Evolutionary conservation across 805 yeast species (phyloP), one percentile per base, ranked within the genome.

Genomic region (Pichia nanzhaoensis): DNA sequence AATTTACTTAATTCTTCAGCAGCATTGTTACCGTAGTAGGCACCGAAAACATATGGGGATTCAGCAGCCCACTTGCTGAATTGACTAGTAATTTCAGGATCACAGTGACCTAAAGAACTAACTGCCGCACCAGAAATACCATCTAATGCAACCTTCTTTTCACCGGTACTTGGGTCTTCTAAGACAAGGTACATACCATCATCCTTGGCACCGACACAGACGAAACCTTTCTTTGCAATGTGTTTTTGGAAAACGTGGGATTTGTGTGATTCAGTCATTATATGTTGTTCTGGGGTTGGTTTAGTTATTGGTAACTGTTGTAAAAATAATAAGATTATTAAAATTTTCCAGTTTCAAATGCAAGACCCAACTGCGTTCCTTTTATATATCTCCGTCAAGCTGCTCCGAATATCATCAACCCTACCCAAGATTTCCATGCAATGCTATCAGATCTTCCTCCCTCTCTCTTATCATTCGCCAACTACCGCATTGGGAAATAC

Each of bases 71-170:
- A 67, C 22, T 63, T 58, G 10, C 55, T 49, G 59, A 70, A 66
- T 21, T 66, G 68, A 17, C 55, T 54, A 21, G 64, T 53, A 37
- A 70, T 63, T 33, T 64, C 68, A 21, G 61, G 59, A 49, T 70
- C 72, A 39, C 59, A 57, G 56, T 70, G 71, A 12, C 75, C 74
- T 13, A 72, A 50, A 4, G 74, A 66, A 34, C 69, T 67, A 20
- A 73, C 77, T n/a, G 77, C 77, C 18, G 77, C 77, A 50, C 77
- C 77, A 13, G 74, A 67, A 34, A 59, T 52, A 40, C 64, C 77
- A 56, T 72, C 77, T 28, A 69, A 51, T 5, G 66, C 50, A 18
- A 53, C 55, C 13, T 51, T 55, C 33, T 54, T 49, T 42, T 66
- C 64, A 31, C 65, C 67, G 8, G 73, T 69, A 12, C 60, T 52